Percentiles rank a stretch among this genome's conserved stretches.
Conservation (phyloP, 2,329 filamentous ascomycete genomes). For the Ophioceras dolichostomum region DNA sequence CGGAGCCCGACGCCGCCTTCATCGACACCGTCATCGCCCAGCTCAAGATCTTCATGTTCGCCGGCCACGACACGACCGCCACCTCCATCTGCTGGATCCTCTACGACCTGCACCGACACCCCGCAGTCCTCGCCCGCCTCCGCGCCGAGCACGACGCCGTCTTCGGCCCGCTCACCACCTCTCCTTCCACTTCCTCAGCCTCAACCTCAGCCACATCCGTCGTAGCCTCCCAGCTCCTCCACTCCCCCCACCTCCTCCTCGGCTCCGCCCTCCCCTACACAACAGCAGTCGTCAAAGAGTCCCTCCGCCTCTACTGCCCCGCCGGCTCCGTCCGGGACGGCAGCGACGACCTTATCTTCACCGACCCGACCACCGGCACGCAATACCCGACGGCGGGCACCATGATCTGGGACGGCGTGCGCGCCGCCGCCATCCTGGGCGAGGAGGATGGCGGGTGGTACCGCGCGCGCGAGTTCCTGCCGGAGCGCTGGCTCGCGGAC, state of each 20-base stretch:
- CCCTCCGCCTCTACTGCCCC: neutral
- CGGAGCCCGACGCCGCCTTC: neutral
- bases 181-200: neutral
- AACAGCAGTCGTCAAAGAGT: neutral
- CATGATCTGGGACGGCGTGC: neutral
- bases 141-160: conserved; percentile 8
- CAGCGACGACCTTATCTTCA: neutral
- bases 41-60: neutral
- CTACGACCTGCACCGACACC: neutral
- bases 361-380: neutral
- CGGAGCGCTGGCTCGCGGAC: neutral
- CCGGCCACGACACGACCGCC: neutral
- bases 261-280: neutral
- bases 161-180: conserved; percentile 11
- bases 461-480: neutral
- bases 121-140: conserved; percentile 13
- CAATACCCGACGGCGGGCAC: neutral
- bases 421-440: neutral
- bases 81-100: neutral
- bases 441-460: neutral
- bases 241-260: neutral
- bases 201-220: neutral
- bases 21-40: neutral
- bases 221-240: conserved; percentile 4
- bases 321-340: neutral